Evolutionary conservation across 345 rosid genomes (phyloP), one percentile per base, ranked within the genome.

Genomic region (Anastatica hierochuntica): DNA sequence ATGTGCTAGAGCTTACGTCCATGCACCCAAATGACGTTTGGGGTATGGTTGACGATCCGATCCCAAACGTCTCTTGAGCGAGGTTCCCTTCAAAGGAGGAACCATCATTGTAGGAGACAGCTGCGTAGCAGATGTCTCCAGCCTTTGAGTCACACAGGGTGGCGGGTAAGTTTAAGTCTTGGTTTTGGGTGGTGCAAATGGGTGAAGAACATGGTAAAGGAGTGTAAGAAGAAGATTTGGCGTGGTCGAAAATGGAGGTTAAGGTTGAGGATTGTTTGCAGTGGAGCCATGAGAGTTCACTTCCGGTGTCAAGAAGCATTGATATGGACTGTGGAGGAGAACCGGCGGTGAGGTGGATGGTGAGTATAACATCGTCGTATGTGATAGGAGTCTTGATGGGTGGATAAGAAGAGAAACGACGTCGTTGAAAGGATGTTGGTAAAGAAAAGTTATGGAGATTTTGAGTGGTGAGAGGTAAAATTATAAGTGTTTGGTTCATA

Each of bases 271-370:
- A 11, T 48, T 59, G 56, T 24, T 60, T 72, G 69, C 88, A 84
- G 49, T 74, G 79, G 24, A 81, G 82, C 94, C 94, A 84, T 0
- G 94, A 74, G 44, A 84, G 88, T 12, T 84, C 94, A 37, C 94
- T 84, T 29, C 88, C 94, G 1, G 94, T 84, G 62, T 84, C 88
- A 2, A 84, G 80, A 13, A 81, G 83, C 94, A 84, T 79, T 6
- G 76, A 60, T 36, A 79, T 72, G 14, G 42, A 56, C 56, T 84
- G 88, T 0, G 88, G 85, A 0, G 94, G 94, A 6, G 94, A 60
- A 16, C 88, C 94, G n/a, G 65, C 76, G 11, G 75, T 53, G 42
- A 84, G 77, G n/a, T 88, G 69, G 36, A 74, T 80, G 1, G 94
- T 79, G 33, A 84, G 62, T 6, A 82, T 55, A 14, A 79, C 85